Conservation (phyloP, 192 early-diverging fungal species). For the Backusella mclennaniae region DNA sequence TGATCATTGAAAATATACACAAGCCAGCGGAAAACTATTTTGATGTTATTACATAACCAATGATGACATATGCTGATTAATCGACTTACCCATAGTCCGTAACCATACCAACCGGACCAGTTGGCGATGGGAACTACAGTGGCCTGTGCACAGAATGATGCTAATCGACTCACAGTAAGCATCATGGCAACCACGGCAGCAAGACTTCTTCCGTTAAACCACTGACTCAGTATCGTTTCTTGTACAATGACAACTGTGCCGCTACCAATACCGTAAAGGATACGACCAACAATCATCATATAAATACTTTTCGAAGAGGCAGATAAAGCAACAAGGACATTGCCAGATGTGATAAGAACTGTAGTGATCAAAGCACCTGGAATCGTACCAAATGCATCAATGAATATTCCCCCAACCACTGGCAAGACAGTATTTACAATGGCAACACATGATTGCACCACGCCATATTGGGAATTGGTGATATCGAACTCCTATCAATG, state of each 20-base stretch:
- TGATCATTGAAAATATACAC: conserved; percentile 64
- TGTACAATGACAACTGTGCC: conserved; percentile 74
- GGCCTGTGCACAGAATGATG: conserved; percentile 69
- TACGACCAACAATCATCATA: conserved; percentile 55
- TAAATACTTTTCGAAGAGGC: conserved; percentile 41
- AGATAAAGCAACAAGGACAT: conserved; percentile 48
- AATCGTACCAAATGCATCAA: conserved; percentile 61
- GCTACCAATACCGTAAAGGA: conserved; percentile 65
- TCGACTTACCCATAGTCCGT: conserved; percentile 38
- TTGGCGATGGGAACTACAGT: conserved; percentile 61
- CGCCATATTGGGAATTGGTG: conserved; percentile 61
- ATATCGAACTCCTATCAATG: conserved; percentile 55
- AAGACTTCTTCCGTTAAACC: conserved; percentile 67
- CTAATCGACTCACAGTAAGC: conserved; percentile 67
- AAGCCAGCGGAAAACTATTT: conserved; percentile 63
- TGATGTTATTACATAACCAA: not conserved
- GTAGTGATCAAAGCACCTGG: conserved; percentile 54
- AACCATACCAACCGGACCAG: conserved; percentile 42
- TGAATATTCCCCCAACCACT: conserved; percentile 50
- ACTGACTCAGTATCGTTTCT: conserved; percentile 77
- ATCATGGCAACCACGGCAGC: conserved; percentile 67
- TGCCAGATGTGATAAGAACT: conserved; percentile 54
- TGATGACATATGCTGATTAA: no score
- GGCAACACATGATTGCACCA: conserved; percentile 60
- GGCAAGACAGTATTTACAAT: conserved; percentile 61